These are phyloP conservation scores for Entonaema liquescens DNA, from an alignment of 495 filamentous ascomycete species.

Conservation along the genomic window DNA sequence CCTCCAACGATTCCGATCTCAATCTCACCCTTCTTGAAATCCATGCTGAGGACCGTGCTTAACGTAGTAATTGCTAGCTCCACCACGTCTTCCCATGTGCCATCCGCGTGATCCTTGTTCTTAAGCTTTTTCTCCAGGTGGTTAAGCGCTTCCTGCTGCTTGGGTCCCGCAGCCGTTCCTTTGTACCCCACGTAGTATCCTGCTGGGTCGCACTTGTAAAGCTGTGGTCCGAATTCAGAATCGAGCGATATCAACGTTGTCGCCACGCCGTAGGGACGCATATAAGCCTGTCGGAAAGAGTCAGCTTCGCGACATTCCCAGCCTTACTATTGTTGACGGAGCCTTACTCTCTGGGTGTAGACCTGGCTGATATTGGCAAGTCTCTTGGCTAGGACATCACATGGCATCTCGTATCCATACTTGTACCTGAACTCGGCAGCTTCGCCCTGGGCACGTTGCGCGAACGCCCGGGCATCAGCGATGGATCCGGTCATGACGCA, in stretches of 20 bases:
- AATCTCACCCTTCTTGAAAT: slow-evolving; percentile 99
- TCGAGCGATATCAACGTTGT: slow-evolving; percentile 94
- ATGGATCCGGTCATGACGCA: slow-evolving; percentile 99
- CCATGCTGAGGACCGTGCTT: slow-evolving; percentile 95
- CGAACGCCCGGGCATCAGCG: slow-evolving; percentile 92
- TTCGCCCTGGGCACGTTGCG: slow-evolving; percentile 90
- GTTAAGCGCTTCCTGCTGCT: slow-evolving; percentile 98
- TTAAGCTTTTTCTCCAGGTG: slow-evolving; percentile 99
- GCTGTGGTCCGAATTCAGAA: slow-evolving; percentile 89
- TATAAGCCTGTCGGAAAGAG: slow-evolving; percentile 76
- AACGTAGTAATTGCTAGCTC: slow-evolving; percentile 93
- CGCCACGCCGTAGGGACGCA: slow-evolving; percentile 95
- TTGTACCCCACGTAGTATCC: slow-evolving; percentile 99
- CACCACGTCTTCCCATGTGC: slow-evolving; percentile 96
- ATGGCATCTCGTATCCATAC: slow-evolving; percentile 99
- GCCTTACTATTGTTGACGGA: slow-evolving; percentile 22
- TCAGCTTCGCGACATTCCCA: slow-evolving; percentile 29
- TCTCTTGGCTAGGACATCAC: slow-evolving; percentile 93
- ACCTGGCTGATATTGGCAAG: slow-evolving; percentile 99
- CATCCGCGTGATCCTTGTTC: slow-evolving; percentile 95
- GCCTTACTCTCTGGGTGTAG: slow-evolving; percentile 91
- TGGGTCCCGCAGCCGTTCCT: slow-evolving; percentile 94
- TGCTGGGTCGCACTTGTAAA: slow-evolving; percentile 98
- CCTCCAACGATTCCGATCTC: slow-evolving; percentile 97
- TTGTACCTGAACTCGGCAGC: slow-evolving; percentile 98